Conservation (phyloP, 2,329 filamentous ascomycete species). For the Botryotinia calthae region DNA sequence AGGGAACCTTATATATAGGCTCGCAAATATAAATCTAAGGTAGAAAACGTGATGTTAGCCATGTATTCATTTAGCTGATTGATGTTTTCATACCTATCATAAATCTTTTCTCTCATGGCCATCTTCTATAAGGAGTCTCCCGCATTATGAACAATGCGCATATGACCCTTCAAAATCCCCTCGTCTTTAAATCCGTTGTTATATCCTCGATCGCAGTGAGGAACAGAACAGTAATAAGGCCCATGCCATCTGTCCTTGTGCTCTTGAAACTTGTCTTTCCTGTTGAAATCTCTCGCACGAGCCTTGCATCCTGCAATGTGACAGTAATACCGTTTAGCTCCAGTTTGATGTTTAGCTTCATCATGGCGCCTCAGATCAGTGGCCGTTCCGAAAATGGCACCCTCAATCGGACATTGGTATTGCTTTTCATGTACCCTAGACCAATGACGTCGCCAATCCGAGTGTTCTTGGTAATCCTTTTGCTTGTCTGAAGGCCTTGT, state of each 20-base stretch:
- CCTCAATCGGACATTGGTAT: background rate
- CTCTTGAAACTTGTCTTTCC: background rate
- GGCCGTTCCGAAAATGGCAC: background rate
- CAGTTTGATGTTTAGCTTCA: background rate
- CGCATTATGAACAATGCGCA: background rate
- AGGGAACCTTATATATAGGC: background rate
- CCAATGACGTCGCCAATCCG: background rate
- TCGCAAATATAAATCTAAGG: background rate
- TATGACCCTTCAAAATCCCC: background rate
- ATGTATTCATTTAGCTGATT: background rate
- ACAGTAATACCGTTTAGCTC: background rate
- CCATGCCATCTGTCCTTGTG: background rate
- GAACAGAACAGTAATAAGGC: background rate
- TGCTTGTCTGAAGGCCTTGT: background rate
- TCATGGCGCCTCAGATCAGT: background rate
- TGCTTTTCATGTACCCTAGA: background rate
- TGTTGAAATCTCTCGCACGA: background rate
- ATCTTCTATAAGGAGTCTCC: background rate
- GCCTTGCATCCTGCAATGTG: background rate
- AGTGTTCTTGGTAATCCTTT: background rate
- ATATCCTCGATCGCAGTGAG: background rate
- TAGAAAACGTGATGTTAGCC: background rate
- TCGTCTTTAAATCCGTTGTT: background rate
- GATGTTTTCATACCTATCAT: background rate
- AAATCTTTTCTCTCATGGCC: background rate